Base-by-base conservation (phyloP, 768 basidiomycete genomes). In the Auricularia auricula-judae region DNA sequence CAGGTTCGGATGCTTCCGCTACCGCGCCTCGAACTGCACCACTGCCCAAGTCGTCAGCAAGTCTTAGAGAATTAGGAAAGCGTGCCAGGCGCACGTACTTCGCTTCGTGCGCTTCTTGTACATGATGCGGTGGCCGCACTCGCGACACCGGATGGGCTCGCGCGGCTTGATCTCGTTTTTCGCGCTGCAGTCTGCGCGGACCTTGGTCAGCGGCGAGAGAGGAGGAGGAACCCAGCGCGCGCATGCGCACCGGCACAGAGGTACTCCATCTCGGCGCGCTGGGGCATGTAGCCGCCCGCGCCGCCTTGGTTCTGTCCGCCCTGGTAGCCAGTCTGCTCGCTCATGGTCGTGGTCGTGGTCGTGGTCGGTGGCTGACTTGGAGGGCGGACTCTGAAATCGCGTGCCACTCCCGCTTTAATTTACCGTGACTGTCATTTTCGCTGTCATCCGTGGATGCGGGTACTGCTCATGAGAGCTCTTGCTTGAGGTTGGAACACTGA, bases 71-170 rank as follows among this genome's bases (percentile, higher is more conserved):
- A 21, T 63, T 39, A 62, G 44, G 23, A 5, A 58, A 56, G 21
- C 29, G 51, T 21, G 62, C 56, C 18, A 63, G 69, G 61, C 44
- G 56, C 36, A 79, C 93, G 73, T 70, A 98, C 96, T 95, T 81
- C 93, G 81, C 72, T 84, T 91, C 29, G 94, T 96, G 71, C 96
- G 80, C 76, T 95, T 97, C 78, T 98, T 98, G 77, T 97, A 98
- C 92, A 98, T 94, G 74, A 98, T 96, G 62, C 96, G 86, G 75
- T 98, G 96, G 3, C 96, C 96, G 71, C 96, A 98, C 72, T 98
- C 93, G 69, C 90, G 83, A 77, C 96, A 98, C 64, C 96, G 88
- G 68, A 98, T 95, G 53, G 93, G 92, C 74, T 98, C 96, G 65
- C 92, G 81, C 7, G 91, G 80, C 75, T 86, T 88, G 73, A 98